Conservation (phyloP, 257 asterid species). For the Nicotiana obtusifolia region DNA sequence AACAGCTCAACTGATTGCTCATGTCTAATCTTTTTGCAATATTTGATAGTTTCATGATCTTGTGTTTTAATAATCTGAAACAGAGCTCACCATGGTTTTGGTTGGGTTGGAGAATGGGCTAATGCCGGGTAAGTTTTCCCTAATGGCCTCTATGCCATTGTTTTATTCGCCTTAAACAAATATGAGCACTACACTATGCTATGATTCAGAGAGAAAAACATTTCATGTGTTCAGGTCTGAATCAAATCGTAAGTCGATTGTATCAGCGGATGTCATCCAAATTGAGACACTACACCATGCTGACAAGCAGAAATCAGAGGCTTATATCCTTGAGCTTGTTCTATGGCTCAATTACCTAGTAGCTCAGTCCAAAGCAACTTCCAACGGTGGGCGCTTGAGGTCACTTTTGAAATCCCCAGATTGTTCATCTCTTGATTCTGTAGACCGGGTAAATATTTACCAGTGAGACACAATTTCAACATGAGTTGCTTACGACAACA, state of each 20-base stretch:
- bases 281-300: conserved; percentile 81
- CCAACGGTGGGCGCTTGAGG: conserved; percentile 13
- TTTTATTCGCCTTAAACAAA: conserved; percentile 3
- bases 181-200: neutral
- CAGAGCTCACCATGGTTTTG: conserved; percentile 87
- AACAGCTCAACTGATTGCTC: neutral
- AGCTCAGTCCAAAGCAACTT: conserved; percentile 35
- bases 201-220: neutral
- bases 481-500: no score
- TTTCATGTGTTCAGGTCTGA: conserved; percentile 41
- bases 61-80: neutral
- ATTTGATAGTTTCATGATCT: neutral
- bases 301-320: conserved; percentile 56
- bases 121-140: conserved; percentile 53
- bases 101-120: conserved; percentile 31
- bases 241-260: conserved; percentile 35
- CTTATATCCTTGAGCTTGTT: conserved; percentile 50
- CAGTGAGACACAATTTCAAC: no score
- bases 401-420: conserved; percentile 8
- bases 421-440: conserved; percentile 1
- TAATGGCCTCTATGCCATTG: neutral
- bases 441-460: no score
- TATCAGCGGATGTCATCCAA: conserved; percentile 43
- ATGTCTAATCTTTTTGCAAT: neutral
- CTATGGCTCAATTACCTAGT: conserved; percentile 63